Conservation (phyloP, 495 filamentous ascomycete genomes). For the Neurospora cerealis region DNA sequence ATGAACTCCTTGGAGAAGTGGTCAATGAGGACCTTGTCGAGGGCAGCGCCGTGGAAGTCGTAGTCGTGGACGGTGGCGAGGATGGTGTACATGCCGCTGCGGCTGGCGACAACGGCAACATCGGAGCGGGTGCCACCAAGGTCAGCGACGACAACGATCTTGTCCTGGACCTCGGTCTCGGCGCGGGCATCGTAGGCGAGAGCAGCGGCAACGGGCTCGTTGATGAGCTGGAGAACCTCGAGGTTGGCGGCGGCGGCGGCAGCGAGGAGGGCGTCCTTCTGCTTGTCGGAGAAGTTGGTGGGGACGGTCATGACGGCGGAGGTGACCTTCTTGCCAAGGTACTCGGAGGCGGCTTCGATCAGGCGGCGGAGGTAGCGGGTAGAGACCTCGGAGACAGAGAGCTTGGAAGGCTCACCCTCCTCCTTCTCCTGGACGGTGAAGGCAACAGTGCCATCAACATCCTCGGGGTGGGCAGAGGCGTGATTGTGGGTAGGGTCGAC, state of each 20-base stretch:
- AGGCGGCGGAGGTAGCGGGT: constrained; percentile 80
- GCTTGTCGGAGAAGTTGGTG: constrained; percentile 81
- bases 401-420: constrained; percentile 45
- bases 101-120: constrained; percentile 77
- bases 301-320: constrained; percentile 89
- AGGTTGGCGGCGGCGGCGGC: constrained; percentile 74
- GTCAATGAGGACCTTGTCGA: constrained; percentile 87
- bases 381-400: constrained; percentile 76
- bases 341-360: constrained; percentile 76
- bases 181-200: constrained; percentile 87
- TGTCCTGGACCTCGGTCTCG: constrained; percentile 65
- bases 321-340: constrained; percentile 81
- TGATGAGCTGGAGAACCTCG: constrained; percentile 85
- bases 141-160: constrained; percentile 85
- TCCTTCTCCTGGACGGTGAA: constrained; percentile 77
- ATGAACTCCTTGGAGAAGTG: constrained; percentile 97
- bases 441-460: constrained; percentile 59
- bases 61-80: constrained; percentile 93
- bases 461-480: constrained; percentile 81
- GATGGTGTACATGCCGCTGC: constrained; percentile 94
- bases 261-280: constrained; percentile 67
- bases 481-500: constrained; percentile 95
- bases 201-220: constrained; percentile 84
- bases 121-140: constrained; percentile 90
- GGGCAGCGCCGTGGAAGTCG: constrained; percentile 67